phyloP scores from a whole-genome alignment of 2,329 filamentous ascomycete genomes.

The Colletotrichum scovillei region DNA sequence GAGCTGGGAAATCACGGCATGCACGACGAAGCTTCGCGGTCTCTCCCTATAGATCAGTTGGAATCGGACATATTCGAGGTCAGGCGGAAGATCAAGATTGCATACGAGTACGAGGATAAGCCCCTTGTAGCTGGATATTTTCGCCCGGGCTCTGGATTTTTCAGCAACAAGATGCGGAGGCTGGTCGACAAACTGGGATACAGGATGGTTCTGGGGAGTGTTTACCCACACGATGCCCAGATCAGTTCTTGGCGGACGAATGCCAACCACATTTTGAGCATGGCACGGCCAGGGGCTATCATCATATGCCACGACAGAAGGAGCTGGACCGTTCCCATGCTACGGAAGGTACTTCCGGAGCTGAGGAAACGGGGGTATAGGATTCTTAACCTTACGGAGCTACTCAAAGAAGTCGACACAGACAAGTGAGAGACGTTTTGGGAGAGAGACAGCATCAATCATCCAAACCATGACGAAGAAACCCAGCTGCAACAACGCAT shows the following conservation, averaged over 20 bases:
- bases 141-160: slow-evolving; percentile 86
- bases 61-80: slow-evolving; percentile 73
- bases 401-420: slow-evolving; percentile 59
- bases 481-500: not conserved
- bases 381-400: slow-evolving; percentile 76
- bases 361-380: slow-evolving; percentile 76
- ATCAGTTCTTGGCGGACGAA: slow-evolving; percentile 77
- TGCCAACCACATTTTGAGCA: slow-evolving; percentile 82
- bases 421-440: slow-evolving; percentile 20
- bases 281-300: slow-evolving; percentile 80
- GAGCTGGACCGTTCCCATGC: slow-evolving; percentile 85
- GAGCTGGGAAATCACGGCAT: slow-evolving; percentile 91
- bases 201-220: slow-evolving; percentile 80
- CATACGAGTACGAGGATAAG: slow-evolving; percentile 62
- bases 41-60: slow-evolving; percentile 69
- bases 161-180: slow-evolving; percentile 76
- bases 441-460: not conserved
- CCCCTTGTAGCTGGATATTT: slow-evolving; percentile 73
- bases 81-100: slow-evolving; percentile 66
- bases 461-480: not conserved
- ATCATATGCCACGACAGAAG: slow-evolving; percentile 89
- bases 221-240: slow-evolving; percentile 94
- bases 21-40: slow-evolving; percentile 81
- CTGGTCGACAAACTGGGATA: slow-evolving; percentile 73
- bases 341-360: slow-evolving; percentile 77